Base-by-base conservation (phyloP, 768 basidiomycete genomes). In the Melanogaster broomeanus region DNA sequence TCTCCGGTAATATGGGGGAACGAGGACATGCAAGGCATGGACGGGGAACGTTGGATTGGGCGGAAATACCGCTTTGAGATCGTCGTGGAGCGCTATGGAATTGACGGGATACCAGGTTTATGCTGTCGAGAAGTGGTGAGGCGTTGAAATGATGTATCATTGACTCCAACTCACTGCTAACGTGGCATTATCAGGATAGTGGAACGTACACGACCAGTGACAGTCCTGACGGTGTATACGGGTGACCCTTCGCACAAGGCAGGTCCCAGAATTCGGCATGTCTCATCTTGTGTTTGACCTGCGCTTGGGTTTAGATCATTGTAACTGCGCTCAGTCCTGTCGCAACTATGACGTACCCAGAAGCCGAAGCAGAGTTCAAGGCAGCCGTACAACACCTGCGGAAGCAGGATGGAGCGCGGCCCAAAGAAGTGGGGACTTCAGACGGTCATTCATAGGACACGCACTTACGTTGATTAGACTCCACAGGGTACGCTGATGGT, bases 61-160 rank as follows among this genome's bases (percentile, higher is more conserved):
- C 62, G 70, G 10, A 73, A 75, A 18, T 72, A 73, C 42, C 72
- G 69, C 43, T 82, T 85, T 54, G 76, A 78, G 59, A 67, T 82
- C 49, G 74, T 75, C 8, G 72, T 77, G 33, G 75, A 79, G 30
- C 67, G 70, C 16, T n/a, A 58, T 84, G 41, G 70, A 82, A 40
- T 61, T 70, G 43, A 54, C 74, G 18, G 85, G 85, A 1, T 90
- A 84, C 69, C 90, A 92, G 70, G 76, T 93, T 49, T 93, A 92
- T 64, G 90, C 89, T 0, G 91, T 93, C 9, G 87, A 93, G 74
- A 88, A 88, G 67, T 93, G 90, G 89, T 83, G 56, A 61, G 51
- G 70, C 31, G 31, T 13, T 31, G 31, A 11, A 31, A n/a, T 48
- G 25, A 11, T 15, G 18, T 45, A n/a, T 22, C n/a, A n/a, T 12